Conservation (phyloP, 208 protist genomes). For the Trypanosoma melophagium region DNA sequence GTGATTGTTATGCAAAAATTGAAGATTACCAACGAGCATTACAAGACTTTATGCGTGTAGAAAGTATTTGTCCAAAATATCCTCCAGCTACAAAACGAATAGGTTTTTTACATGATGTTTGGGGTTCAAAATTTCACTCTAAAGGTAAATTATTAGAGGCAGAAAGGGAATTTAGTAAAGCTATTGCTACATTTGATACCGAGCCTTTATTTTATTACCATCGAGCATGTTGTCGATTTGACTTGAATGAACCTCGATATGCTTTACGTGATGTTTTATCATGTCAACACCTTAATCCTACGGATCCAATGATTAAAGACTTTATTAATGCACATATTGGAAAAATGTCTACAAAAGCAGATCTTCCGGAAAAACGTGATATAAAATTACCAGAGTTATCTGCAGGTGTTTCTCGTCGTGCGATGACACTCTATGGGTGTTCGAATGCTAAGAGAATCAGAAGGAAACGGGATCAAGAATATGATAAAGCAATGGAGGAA, state of each 20-base stretch:
- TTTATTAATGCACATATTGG: conserved; percentile 82
- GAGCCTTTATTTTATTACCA: conserved; percentile 86
- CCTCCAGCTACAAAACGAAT: conserved; percentile 54
- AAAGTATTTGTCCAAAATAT: conserved; percentile 58
- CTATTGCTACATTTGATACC: conserved; percentile 63
- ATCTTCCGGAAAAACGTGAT: not conserved
- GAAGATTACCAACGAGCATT: conserved; percentile 77
- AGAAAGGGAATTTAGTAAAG: conserved; percentile 82
- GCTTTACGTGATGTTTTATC: conserved; percentile 86
- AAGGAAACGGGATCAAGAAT: not conserved
- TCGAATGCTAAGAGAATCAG: not conserved
- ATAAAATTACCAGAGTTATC: conserved; percentile 14
- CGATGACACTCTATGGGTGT: not conserved
- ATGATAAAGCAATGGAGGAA: not conserved
- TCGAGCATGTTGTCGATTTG: conserved; percentile 76
- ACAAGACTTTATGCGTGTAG: conserved; percentile 64
- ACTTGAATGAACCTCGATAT: conserved; percentile 73
- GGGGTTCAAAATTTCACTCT: conserved; percentile 68
- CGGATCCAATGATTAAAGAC: conserved; percentile 59
- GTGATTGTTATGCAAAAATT: conserved; percentile 84
- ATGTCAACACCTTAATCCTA: conserved; percentile 66
- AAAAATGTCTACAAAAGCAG: conserved; percentile 12
- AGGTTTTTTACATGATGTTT: conserved; percentile 81
- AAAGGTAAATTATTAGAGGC: conserved; percentile 53
- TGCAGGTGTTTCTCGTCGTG: conserved; percentile 3